Percentiles rank a stretch among this genome's conserved stretches.
These are phyloP conservation scores for Melocanna baccifera DNA, from an alignment of 176 grass and related monocot species.

Conservation along the genomic window DNA sequence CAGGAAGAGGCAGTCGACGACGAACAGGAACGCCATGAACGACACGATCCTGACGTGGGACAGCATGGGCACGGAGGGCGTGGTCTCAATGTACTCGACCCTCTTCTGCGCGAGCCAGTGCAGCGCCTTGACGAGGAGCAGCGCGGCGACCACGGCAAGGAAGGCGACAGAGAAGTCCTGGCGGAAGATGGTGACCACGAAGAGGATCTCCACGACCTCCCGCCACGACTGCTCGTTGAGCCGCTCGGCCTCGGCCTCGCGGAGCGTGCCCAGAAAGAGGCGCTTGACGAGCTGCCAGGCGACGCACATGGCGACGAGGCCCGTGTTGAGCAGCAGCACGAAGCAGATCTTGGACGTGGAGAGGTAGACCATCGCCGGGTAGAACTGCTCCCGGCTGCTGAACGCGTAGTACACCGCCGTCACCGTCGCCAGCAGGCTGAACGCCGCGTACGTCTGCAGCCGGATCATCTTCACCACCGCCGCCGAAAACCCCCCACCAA, in stretches of 20 bases:
- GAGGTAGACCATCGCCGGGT: conserved; percentile 90
- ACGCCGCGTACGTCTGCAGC: conserved; percentile 79
- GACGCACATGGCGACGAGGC: conserved; percentile 85
- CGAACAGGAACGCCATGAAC: conserved; percentile 79
- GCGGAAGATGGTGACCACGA: conserved; percentile 91
- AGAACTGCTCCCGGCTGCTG: conserved; percentile 95
- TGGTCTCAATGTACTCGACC: conserved; percentile 92
- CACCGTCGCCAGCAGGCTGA: conserved; percentile 88
- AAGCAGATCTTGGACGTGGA: conserved; percentile 97
- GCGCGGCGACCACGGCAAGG: conserved; percentile 76
- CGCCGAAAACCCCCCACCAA: background rate
- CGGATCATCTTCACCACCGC: conserved; percentile 56
- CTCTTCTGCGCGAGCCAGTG: conserved; percentile 92
- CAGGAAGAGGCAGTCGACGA: conserved; percentile 72
- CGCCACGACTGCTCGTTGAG: conserved; percentile 95
- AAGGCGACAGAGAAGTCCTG: conserved; percentile 95
- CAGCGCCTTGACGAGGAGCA: conserved; percentile 73
- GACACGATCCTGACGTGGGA: conserved; percentile 81
- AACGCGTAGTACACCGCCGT: conserved; percentile 83
- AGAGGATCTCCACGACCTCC: conserved; percentile 92
- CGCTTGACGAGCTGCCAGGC: conserved; percentile 85
- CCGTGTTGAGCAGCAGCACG: conserved; percentile 89
- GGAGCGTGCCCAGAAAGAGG: conserved; percentile 77
- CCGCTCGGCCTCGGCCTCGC: conserved; percentile 90
- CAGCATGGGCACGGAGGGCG: conserved; percentile 68